Evolutionary conservation across 768 basidiomycete genomes (phyloP).

Genomic region (Hydnum rufescens): DNA sequence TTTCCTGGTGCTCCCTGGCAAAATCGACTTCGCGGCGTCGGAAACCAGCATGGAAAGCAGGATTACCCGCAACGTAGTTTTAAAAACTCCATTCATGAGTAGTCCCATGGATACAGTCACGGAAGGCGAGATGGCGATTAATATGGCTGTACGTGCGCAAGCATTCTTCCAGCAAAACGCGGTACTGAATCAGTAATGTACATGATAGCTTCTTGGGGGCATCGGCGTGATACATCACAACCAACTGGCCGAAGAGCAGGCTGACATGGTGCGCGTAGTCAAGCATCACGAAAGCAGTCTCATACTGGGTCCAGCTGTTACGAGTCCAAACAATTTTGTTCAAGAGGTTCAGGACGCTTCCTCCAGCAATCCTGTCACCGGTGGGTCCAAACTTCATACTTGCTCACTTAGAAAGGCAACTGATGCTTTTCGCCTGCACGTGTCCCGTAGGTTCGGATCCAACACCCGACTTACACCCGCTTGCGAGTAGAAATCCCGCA

Average conservation of each 20-base stretch:
- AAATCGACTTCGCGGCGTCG: constrained; percentile 78
- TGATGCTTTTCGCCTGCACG: constrained; percentile 7
- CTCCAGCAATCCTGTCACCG: constrained; percentile 93
- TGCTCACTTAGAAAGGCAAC: background rate
- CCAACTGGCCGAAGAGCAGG: constrained; percentile 64
- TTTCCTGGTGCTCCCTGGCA: constrained; percentile 83
- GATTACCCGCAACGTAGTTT: constrained; percentile 73
- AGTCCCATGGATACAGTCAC: constrained; percentile 99
- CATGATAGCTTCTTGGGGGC: constrained; percentile 60
- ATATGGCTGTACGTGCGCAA: constrained; percentile 54
- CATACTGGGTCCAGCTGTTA: constrained; percentile 83
- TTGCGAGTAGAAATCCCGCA: constrained; percentile 76
- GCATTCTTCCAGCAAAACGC: background rate
- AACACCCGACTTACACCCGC: constrained; percentile 92
- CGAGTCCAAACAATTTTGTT: constrained; percentile 57
- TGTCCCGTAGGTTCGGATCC: constrained; percentile 70
- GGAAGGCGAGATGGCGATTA: constrained; percentile 82
- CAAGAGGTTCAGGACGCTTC: constrained; percentile 90
- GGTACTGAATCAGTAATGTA: background rate
- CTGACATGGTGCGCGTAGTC: constrained; percentile 91
- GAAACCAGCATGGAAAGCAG: constrained; percentile 66
- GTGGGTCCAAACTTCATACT: constrained; percentile 29
- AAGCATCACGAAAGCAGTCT: constrained; percentile 99
- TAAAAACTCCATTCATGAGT: constrained; percentile 94
- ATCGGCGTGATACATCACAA: constrained; percentile 99